Evolutionary conservation across 495 filamentous ascomycete species (phyloP).

Genomic region (Penicillium turbatum): DNA sequence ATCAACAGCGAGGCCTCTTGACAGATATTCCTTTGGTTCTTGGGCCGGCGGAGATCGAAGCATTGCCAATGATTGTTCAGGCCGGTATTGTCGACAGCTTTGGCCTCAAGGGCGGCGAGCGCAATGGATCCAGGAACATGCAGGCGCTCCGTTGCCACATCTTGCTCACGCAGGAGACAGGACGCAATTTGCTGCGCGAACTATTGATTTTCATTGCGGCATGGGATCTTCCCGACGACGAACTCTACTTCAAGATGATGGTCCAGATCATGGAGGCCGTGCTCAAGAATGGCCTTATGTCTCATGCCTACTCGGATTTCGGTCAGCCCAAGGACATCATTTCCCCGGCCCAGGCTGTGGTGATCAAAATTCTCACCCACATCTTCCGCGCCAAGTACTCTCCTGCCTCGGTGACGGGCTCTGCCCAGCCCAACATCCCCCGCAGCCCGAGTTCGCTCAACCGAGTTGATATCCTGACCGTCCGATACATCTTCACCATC

Average conservation of each 20-base stretch:
- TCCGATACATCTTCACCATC: conserved; percentile 87
- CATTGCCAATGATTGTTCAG: conserved; percentile 90
- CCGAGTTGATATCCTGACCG: conserved; percentile 60
- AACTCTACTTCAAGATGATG: conserved; percentile 91
- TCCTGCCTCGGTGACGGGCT: conserved; percentile 46
- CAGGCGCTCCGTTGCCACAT: conserved; percentile 84
- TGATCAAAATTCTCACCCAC: conserved; percentile 82
- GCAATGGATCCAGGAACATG: conserved; percentile 68
- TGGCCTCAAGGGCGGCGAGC: conserved; percentile 42
- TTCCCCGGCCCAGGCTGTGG: conserved; percentile 86
- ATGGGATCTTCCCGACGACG: conserved; percentile 88
- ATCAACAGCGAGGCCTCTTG: conserved; percentile 77
- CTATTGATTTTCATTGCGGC: conserved; percentile 93
- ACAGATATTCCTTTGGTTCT: conserved; percentile 93
- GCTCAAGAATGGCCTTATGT: conserved; percentile 79
- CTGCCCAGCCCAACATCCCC: conserved; percentile 31
- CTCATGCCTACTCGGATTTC: conserved; percentile 84
- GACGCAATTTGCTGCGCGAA: conserved; percentile 81
- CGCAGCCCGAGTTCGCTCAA: conserved; percentile 35
- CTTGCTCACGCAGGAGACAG: conserved; percentile 78
- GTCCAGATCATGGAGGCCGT: conserved; percentile 92
- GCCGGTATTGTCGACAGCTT: conserved; percentile 68
- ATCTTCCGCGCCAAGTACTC: conserved; percentile 74
- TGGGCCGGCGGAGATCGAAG: conserved; percentile 89
- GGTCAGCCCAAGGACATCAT: conserved; percentile 92